Conservation (phyloP, 2,329 filamentous ascomycete species). For the Meredithiella fracta region DNA sequence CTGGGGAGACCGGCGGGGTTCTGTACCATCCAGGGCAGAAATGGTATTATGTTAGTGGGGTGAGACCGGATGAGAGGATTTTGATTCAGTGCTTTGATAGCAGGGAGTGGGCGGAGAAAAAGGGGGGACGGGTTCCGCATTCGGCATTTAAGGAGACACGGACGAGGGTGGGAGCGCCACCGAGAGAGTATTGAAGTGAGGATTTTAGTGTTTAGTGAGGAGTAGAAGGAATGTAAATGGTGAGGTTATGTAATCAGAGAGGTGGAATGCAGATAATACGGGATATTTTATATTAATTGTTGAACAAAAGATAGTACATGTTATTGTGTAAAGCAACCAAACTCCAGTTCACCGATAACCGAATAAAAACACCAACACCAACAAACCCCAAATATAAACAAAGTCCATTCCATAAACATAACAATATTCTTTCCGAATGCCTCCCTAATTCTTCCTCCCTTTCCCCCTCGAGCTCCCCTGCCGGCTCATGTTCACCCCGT, state of each 20-base stretch:
- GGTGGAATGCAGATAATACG: neutral
- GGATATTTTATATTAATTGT: neutral
- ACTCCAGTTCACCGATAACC: too few species aligned
- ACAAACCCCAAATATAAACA: neutral
- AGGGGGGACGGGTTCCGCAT: slow-evolving; percentile 47
- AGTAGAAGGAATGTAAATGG: neutral
- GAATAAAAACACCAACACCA: too few species aligned
- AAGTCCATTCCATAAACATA: neutral
- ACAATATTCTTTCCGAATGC: neutral
- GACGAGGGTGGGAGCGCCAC: slow-evolving; percentile 50
- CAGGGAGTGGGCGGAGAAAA: slow-evolving; percentile 35
- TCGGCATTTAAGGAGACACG: slow-evolving; percentile 65
- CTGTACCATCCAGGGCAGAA: slow-evolving; percentile 42
- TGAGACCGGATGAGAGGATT: slow-evolving; percentile 55
- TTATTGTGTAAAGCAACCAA: too few species aligned
- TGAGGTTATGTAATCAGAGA: neutral
- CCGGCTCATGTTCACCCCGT: slow-evolving; percentile 40
- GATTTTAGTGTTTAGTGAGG: slow-evolving; percentile 60
- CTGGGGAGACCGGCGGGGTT: slow-evolving; percentile 60
- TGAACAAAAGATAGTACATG: neutral
- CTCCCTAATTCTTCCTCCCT: slow-evolving; percentile 22
- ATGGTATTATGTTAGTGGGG: slow-evolving; percentile 71
- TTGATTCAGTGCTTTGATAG: slow-evolving; percentile 68
- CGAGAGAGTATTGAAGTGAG: slow-evolving; percentile 75
- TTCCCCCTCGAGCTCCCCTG: slow-evolving; percentile 35